A percentile compares a stretch with the other conserved stretches of the same genome.
These are phyloP conservation scores for Nicotiana sylvestris DNA, from an alignment of 257 asterid genomes.

Conservation along the genomic window DNA sequence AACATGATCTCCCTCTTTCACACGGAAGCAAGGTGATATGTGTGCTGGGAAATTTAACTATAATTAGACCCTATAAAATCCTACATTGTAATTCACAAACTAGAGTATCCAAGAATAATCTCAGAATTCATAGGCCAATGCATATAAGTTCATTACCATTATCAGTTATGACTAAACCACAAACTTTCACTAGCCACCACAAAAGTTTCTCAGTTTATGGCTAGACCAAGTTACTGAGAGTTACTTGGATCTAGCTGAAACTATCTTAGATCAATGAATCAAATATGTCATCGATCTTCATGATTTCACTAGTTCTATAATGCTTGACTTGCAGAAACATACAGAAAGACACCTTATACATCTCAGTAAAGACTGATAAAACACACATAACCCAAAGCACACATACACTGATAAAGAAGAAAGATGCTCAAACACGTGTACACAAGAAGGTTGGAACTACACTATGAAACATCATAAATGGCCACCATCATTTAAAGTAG, in stretches of 20 bases:
- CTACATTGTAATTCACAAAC: too few relatives aligned
- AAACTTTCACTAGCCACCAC: neutral
- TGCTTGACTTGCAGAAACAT: neutral
- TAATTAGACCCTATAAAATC: too few relatives aligned
- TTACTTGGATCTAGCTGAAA: neutral
- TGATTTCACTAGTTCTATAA: neutral
- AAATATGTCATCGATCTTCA: neutral
- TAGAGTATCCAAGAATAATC: neutral
- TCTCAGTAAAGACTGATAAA: neutral
- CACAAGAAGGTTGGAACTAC: neutral
- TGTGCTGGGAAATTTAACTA: too few relatives aligned
- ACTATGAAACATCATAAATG: neutral
- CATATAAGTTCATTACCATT: neutral
- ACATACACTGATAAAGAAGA: neutral
- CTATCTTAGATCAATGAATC: neutral
- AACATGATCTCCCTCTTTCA: too few relatives aligned
- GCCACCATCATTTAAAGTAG: neutral
- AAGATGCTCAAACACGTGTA: neutral
- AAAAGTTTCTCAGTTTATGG: neutral
- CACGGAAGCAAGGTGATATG: too few relatives aligned
- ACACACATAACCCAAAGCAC: neutral
- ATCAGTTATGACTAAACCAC: neutral
- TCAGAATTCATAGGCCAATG: neutral
- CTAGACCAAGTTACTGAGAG: constrained; percentile 1
- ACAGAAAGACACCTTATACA: neutral